Evolutionary conservation across 2,329 filamentous ascomycete species (phyloP).

Genomic region (Curvularia eragrostidis): DNA sequence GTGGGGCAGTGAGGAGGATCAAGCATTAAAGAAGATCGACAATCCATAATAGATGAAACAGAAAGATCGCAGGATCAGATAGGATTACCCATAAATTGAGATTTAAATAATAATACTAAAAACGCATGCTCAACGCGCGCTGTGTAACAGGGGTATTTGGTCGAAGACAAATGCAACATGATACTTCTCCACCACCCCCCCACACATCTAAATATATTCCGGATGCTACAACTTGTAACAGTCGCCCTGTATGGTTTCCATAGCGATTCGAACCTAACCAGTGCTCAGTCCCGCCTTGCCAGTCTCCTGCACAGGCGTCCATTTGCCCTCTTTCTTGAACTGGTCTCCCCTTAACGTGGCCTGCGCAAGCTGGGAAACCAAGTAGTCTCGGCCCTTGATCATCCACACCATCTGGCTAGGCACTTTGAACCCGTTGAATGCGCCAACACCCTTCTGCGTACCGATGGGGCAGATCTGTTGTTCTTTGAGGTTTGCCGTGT

Average conservation of each 20-base stretch:
- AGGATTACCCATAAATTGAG: not conserved
- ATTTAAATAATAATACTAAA: not conserved
- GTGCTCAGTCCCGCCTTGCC: constrained; percentile 34
- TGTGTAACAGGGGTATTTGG: constrained; percentile 7
- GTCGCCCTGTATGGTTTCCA: not conserved
- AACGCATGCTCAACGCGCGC: not conserved
- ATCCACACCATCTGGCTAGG: constrained; percentile 53
- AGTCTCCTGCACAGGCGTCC: constrained; percentile 37
- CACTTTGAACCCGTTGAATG: constrained; percentile 46
- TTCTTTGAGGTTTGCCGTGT: constrained; percentile 42
- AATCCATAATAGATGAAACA: constrained; percentile 1
- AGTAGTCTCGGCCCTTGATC: constrained; percentile 55
- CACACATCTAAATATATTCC: not conserved
- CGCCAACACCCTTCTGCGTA: constrained; percentile 48
- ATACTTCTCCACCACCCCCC: not conserved
- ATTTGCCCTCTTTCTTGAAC: constrained; percentile 48
- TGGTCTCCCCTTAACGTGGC: constrained; percentile 38
- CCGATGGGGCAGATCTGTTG: constrained; percentile 48
- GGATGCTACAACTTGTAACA: not conserved
- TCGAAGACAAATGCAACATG: constrained; percentile 4
- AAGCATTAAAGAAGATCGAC: constrained; percentile 1
- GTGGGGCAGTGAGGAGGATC: constrained; percentile 16
- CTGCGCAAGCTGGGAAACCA: constrained; percentile 39
- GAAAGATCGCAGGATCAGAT: not conserved
- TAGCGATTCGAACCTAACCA: constrained; percentile 8